These are phyloP conservation scores for Eryngium alpinum DNA, from an alignment of 140 eudicot genomes.

Conservation along the genomic window DNA sequence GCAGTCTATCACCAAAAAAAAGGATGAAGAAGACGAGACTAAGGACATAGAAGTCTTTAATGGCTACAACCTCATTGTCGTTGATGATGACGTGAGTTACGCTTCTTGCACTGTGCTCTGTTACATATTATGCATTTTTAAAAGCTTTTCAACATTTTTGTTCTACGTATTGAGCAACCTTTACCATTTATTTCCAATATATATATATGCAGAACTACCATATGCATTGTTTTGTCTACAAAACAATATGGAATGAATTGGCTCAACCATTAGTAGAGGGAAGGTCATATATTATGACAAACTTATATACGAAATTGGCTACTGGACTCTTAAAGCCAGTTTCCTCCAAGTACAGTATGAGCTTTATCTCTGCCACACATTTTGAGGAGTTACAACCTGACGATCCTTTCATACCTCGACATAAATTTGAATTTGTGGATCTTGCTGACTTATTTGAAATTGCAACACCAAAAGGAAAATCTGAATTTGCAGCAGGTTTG, in stretches of 20 bases:
- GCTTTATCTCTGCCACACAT: not conserved
- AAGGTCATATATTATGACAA: rapidly evolving
- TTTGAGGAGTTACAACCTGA: not conserved
- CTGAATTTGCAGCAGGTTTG: not conserved
- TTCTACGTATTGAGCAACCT: too few relatives aligned
- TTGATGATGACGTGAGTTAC: not conserved
- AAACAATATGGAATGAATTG: too few relatives aligned
- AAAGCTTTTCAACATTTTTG: too few relatives aligned
- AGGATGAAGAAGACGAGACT: too few relatives aligned
- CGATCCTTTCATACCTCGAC: not conserved
- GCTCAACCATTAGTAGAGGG: not conserved
- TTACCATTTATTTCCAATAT: too few relatives aligned
- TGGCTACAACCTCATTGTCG: not conserved
- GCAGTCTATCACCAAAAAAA: too few relatives aligned
- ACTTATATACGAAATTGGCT: not conserved
- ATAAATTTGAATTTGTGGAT: not conserved
- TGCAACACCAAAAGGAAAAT: not conserved
- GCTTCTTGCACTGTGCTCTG: not conserved
- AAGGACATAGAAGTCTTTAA: too few relatives aligned
- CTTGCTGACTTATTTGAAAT: not conserved
- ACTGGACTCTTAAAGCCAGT: not conserved
- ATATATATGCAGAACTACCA: not conserved
- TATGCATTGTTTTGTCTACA: not conserved
- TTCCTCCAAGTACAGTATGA: not conserved
- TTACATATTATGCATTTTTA: too few relatives aligned